Evolutionary conservation across 441 rosid genomes (phyloP).

Genomic region (Adansonia gregorii): DNA sequence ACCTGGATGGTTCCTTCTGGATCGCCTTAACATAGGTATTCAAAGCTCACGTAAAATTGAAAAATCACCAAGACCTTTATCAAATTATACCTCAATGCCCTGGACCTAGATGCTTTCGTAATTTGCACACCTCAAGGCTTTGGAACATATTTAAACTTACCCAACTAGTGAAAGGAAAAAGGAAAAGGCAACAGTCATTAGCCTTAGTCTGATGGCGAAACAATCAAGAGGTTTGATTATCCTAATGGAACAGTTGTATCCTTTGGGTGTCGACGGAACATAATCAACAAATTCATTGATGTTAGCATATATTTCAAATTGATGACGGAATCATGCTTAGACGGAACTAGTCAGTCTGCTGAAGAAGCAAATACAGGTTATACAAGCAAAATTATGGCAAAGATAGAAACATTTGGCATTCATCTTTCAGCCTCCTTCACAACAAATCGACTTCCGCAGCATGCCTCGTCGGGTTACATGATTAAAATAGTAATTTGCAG

Average conservation of each 20-base stretch:
- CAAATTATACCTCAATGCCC: no score
- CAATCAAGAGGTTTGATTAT: conserved; percentile 43
- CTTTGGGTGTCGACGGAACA: conserved; percentile 7
- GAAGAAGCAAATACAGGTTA: neutral
- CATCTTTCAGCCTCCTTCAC: neutral
- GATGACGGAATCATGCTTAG: neutral
- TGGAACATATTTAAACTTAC: conserved; percentile 35
- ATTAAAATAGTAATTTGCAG: neutral
- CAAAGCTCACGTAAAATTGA: no score
- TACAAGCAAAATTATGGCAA: neutral
- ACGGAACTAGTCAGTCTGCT: neutral
- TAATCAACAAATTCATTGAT: no score
- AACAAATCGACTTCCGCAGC: neutral
- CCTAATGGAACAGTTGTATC: conserved; percentile 44
- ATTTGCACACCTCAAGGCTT: conserved; percentile 36
- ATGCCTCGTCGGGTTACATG: neutral
- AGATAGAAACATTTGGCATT: neutral
- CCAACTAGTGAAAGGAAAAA: neutral
- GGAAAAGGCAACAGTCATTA: conserved; percentile 36
- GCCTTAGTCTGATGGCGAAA: conserved; percentile 48
- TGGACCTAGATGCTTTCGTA: no score
- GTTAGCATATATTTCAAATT: no score
- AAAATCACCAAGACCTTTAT: no score
- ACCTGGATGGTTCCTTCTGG: no score
- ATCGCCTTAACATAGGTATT: no score